Evolutionary conservation across 1,139 yeast genomes (phyloP).

Genomic region (Ashbya aceris): DNA sequence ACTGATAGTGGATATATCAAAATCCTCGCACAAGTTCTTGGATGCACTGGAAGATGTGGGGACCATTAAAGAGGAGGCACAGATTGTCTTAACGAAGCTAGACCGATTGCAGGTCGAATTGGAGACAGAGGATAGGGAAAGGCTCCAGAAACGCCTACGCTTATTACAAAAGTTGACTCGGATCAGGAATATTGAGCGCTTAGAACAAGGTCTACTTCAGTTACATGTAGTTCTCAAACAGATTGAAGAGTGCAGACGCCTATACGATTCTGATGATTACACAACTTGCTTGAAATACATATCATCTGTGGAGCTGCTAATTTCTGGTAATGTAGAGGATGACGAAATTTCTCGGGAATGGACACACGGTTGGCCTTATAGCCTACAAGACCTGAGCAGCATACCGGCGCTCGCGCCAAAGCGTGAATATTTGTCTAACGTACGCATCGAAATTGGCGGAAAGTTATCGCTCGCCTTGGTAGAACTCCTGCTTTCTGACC

Average conservation of each 20-base stretch:
- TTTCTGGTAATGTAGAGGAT: constrained; percentile 40
- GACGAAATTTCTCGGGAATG: constrained; percentile 28
- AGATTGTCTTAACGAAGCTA: constrained; percentile 42
- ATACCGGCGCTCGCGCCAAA: constrained; percentile 53
- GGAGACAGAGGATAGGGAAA: constrained; percentile 37
- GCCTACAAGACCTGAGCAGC: constrained; percentile 41
- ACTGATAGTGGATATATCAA: constrained; percentile 72
- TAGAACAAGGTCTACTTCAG: constrained; percentile 63
- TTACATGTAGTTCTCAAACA: constrained; percentile 41
- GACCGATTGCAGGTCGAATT: constrained; percentile 38
- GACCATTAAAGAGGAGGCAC: constrained; percentile 50
- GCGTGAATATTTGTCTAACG: constrained; percentile 41
- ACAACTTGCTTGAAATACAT: constrained; percentile 45
- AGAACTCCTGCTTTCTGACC: constrained; percentile 48
- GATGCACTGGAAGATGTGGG: constrained; percentile 68
- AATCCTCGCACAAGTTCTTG: constrained; percentile 77
- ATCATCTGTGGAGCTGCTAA: constrained; percentile 46
- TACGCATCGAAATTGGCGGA: constrained; percentile 55
- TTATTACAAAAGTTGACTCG: constrained; percentile 46
- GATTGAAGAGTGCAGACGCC: constrained; percentile 44
- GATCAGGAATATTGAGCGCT: constrained; percentile 48
- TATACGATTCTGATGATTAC: constrained; percentile 37
- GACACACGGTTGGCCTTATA: constrained; percentile 42
- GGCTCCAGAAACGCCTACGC: constrained; percentile 44
- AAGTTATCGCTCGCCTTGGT: constrained; percentile 52